Conservation (phyloP, 23 red algal species). For the Pyropia yezoensis region DNA sequence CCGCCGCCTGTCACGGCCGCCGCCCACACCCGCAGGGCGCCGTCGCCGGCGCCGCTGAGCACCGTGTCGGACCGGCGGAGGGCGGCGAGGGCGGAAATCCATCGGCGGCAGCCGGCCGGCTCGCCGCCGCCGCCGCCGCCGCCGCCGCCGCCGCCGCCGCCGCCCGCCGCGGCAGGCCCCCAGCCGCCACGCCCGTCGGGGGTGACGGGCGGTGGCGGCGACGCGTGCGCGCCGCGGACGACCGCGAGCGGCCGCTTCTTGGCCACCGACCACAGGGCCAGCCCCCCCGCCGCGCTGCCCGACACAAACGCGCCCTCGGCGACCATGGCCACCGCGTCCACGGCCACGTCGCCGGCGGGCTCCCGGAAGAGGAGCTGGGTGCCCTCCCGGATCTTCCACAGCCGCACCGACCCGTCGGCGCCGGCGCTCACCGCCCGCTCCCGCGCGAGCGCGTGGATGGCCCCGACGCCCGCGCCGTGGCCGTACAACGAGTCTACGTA, state of each 20-base stretch:
- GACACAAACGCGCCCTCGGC: conserved; percentile 60
- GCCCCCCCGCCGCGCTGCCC: conserved; percentile 65
- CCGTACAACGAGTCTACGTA: conserved; percentile 89
- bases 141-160: not conserved
- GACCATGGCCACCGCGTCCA: conserved; percentile 69
- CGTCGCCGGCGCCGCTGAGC: conserved; percentile 54
- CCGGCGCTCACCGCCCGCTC: conserved; percentile 68
- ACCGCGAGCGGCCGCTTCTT: conserved; percentile 65
- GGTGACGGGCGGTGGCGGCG: not conserved
- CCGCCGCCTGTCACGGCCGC: conserved; percentile 8
- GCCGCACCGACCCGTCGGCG: conserved; percentile 67
- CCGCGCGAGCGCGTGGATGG: conserved; percentile 21
- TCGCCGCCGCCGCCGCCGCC: not conserved
- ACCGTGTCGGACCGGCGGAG: conserved; percentile 41
- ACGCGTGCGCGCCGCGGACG: conserved; percentile 44
- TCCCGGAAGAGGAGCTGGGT: conserved; percentile 79
- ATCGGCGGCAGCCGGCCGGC: conserved; percentile 11
- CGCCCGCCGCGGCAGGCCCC: not conserved
- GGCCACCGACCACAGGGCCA: conserved; percentile 62
- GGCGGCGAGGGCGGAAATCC: conserved; percentile 52
- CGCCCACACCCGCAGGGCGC: conserved; percentile 60
- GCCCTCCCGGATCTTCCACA: conserved; percentile 83
- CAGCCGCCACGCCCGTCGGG: not conserved
- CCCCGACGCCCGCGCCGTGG: conserved; percentile 58
- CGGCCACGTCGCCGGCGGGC: conserved; percentile 31